phyloP scores from a whole-genome alignment of 2,329 filamentous ascomycete genomes.

The Colletotrichum sp. region DNA sequence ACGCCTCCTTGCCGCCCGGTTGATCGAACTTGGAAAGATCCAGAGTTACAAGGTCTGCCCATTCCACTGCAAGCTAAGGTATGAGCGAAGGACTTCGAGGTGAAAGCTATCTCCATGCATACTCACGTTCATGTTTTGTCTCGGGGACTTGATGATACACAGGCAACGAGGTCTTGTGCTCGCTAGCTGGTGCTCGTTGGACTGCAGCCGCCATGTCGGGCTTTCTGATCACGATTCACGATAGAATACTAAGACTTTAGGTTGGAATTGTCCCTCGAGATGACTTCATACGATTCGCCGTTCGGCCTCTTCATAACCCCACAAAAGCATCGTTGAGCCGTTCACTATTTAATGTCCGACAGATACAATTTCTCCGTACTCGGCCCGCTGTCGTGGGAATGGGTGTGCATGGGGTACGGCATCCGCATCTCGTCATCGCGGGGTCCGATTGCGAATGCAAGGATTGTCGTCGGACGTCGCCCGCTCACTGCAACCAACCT shows the following conservation, averaged over 20 bases:
- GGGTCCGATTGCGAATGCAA: conserved; percentile 2
- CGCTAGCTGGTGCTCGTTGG: neutral
- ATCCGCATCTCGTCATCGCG: conserved; percentile 8
- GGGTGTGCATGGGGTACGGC: neutral
- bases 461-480: neutral
- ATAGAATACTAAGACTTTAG: rapidly evolving
- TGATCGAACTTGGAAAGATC: conserved; percentile 59
- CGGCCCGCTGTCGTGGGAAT: neutral
- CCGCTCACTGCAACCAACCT: neutral
- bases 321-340: neutral
- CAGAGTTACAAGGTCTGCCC: conserved; percentile 63
- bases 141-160: conserved; percentile 38
- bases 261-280: neutral
- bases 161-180: conserved; percentile 25
- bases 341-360: neutral
- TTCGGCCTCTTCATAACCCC: neutral
- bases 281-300: neutral
- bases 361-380: neutral
- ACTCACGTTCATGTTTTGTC: conserved; percentile 37
- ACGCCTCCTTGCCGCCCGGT: conserved; percentile 57
- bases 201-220: neutral
- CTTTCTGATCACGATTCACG: neutral
- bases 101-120: neutral
- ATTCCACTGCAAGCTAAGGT: conserved; percentile 37
- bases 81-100: neutral